Base-by-base conservation (phyloP, 176 grass and related monocot species). In the Paspalum vaginatum region DNA sequence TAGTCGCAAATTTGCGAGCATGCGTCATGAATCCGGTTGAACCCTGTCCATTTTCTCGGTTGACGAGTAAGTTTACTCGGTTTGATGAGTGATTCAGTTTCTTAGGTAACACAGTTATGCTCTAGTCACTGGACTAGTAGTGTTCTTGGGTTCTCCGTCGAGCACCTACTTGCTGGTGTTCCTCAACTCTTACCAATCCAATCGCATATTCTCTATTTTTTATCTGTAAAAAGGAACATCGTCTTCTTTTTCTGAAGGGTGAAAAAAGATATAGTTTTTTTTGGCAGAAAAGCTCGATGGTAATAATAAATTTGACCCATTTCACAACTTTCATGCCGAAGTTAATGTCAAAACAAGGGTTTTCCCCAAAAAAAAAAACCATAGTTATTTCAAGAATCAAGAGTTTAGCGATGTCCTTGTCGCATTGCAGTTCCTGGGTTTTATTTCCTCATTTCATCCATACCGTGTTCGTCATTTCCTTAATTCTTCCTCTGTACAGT, bases 81-180 rank as follows among this genome's bases (percentile, higher is more conserved):
- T 15, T 62, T 61, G 7, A 39, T 38, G 46, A 46, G 20, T 61
- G 65, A 21, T 83, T 83, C 27, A 2, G 15, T 82, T 65, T 14
- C 46, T 44, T 54, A 7, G 45, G 27, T 37, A 45, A 49, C n/a
- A 49, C 9, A 13, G 61, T 40, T 20, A 24, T 40, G 16, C 16
- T 81, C 85, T 63, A 68, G 65, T 81, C 61, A 14, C 20, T 48
- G 32, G n/a, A n/a, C n/a, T n/a, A n/a, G n/a, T n/a, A n/a, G n/a
- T 70, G 17, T 81, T 81, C 54, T 87, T 87, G 78, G 4, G 67
- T 70, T 63, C 71, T 74, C 26, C 20, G 41, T 55, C 15, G 25
- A 12, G 16, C 61, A 40, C 65, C 65, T 46, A 57, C 47, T 65
- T 25, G 74, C 75, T 38, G 47, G 8, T 65, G 63, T 6, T 11